These are phyloP conservation scores for Candolleomyces eurysporus DNA, from an alignment of 768 basidiomycete genomes.

Conservation along the genomic window DNA sequence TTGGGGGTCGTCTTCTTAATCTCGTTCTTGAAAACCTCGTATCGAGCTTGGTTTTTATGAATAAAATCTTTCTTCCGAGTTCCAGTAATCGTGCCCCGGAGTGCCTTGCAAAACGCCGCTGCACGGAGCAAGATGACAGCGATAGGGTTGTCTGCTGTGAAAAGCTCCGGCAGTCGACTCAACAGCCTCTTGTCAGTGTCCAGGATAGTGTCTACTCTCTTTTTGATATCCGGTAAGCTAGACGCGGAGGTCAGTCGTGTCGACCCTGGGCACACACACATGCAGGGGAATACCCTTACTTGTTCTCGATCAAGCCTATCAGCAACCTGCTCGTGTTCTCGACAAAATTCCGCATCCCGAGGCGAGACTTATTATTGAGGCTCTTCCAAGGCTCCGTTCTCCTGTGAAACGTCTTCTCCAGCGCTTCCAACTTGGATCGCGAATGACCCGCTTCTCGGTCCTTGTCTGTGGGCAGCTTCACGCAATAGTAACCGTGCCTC, in stretches of 20 bases:
- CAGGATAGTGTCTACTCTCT: too few species aligned
- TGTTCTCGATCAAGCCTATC: conserved; percentile 46
- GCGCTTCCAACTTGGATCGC: conserved; percentile 32
- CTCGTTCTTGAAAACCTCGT: neutral
- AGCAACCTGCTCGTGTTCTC: conserved; percentile 50
- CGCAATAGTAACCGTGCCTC: conserved; percentile 62
- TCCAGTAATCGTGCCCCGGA: too few species aligned
- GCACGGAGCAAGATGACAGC: too few species aligned
- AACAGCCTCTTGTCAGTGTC: too few species aligned
- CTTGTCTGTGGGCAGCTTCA: conserved; percentile 59
- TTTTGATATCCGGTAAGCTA: too few species aligned
- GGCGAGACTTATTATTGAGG: conserved; percentile 42
- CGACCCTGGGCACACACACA: neutral
- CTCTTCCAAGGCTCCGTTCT: conserved; percentile 50
- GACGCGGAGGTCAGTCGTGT: too few species aligned
- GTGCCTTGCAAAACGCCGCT: too few species aligned
- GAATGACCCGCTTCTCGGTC: conserved; percentile 42
- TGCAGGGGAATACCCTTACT: conserved; percentile 34
- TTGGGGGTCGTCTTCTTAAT: conserved; percentile 9
- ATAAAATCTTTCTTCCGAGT: too few species aligned
- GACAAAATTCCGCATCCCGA: conserved; percentile 57
- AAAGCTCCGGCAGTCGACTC: too few species aligned
- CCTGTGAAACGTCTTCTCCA: conserved; percentile 45
- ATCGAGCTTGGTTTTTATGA: too few species aligned
- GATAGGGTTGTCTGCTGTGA: too few species aligned